These are phyloP conservation scores for Boletus sensibilis DNA, from an alignment of 768 basidiomycete genomes.

Conservation along the genomic window DNA sequence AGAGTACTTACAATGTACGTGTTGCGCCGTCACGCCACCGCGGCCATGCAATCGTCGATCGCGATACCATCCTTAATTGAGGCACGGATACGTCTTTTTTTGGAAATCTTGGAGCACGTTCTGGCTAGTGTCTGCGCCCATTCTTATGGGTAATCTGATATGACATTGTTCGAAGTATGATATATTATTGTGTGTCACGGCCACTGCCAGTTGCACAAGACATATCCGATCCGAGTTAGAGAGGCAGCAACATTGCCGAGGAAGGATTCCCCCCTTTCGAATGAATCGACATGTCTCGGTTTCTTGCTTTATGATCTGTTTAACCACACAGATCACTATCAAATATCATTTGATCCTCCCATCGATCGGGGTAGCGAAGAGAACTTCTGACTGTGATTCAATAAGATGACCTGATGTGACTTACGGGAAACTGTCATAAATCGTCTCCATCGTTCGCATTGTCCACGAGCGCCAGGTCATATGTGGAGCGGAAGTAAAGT, in stretches of 20 bases:
- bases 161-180: slow-evolving; percentile 10
- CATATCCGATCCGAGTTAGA: slow-evolving; percentile 1
- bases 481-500: slow-evolving; percentile 2
- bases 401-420: neutral
- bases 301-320: neutral
- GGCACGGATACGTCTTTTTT: slow-evolving; percentile 17
- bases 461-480: neutral
- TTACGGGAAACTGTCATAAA: slow-evolving; percentile 2
- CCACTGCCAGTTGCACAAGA: neutral
- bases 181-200: slow-evolving; percentile 4
- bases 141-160: slow-evolving; percentile 11
- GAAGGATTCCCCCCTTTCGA: neutral
- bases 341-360: slow-evolving; percentile 5
- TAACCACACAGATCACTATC: slow-evolving; percentile 9
- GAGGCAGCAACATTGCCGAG: neutral
- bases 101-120: slow-evolving; percentile 4
- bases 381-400: neutral
- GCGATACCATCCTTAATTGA: slow-evolving; percentile 28
- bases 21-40: slow-evolving; percentile 9
- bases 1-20: slow-evolving; percentile 40
- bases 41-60: slow-evolving; percentile 28
- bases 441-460: neutral
- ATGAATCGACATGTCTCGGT: neutral
- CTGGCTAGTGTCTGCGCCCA: slow-evolving; percentile 13
- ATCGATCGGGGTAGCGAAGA: slow-evolving; percentile 1